Evolutionary conservation across 768 basidiomycete genomes (phyloP), one percentile per base, ranked within the genome.

Genomic region (Calocybe gangraenosa): DNA sequence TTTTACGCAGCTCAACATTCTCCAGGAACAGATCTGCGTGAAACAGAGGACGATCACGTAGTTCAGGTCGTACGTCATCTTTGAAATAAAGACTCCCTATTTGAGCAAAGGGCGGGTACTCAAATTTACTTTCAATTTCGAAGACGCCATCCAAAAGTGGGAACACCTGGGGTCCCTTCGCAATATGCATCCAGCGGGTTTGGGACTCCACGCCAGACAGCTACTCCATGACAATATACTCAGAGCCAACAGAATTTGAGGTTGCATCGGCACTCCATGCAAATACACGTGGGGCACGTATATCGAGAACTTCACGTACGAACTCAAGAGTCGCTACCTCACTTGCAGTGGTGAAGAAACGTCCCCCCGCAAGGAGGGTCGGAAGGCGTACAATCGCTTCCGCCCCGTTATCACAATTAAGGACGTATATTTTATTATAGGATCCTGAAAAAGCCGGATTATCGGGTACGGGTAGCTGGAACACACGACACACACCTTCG

Each of bases 251-350:
- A 23, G 52, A 50, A 8, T 56, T 62, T n/a, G 19, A 15, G 20
- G 48, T 47, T 5, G 59, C 54, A 19, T 39, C 36, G 21, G 58
- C 51, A 40, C 52, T 59, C 65, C 65, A 67, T 28, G 59, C 48
- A 35, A 63, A 47, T 15, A 68, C 55, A 13, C 47, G 50, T 6
- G 67, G 65, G 21, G 58, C 56, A 4, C 59, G 62, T 18, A 68
- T 25, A 10, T 48, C 47, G 19, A 66, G 60, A 18, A 49, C 37
- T 18, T 46, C 50, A 18, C 59, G 60, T 28, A 53, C 46, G 41
- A 56, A 68, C 19, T 67, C 55, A 49, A 67, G 59, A 3, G 67
- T 68, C 11, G 65, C 67, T 4, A 66, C 67, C 41, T 67, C 67
- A 42, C 66, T 68, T 6, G 67, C 67, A 2, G 64, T 66, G 13